Conservation (phyloP, 208 protist species). For the Lotmaria passim region DNA sequence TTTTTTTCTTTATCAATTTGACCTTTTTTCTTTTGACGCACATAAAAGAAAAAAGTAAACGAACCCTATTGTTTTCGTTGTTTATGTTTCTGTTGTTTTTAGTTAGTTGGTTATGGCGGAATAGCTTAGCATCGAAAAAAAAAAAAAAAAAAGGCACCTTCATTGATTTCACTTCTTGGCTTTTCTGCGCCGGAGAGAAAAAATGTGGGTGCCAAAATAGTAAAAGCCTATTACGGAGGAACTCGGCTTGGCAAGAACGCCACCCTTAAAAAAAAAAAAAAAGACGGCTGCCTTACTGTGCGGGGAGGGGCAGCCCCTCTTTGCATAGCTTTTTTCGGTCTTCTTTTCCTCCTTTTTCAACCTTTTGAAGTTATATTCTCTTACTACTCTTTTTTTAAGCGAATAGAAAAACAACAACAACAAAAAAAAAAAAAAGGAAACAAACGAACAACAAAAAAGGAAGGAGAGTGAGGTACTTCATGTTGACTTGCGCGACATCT, state of each 20-base stretch:
- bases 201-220: too few species aligned
- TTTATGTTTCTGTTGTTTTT: conserved; percentile 9
- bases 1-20: neutral
- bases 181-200: too few species aligned
- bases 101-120: neutral
- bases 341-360: conserved; percentile 11
- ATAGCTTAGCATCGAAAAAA: neutral
- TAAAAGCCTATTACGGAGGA: too few species aligned
- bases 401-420: conserved; percentile 7
- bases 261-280: too few species aligned
- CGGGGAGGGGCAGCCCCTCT: too few species aligned
- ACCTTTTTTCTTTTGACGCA: conserved; percentile 14
- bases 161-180: too few species aligned
- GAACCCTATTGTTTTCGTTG: conserved; percentile 2
- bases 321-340: neutral
- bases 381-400: conserved; percentile 12
- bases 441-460: conserved; percentile 9
- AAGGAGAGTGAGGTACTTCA: too few species aligned
- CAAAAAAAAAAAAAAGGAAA: conserved; percentile 20
- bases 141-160: conserved; percentile 3
- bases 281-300: neutral
- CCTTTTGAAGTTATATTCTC: neutral
- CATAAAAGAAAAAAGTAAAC: too few species aligned
- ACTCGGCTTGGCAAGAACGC: too few species aligned
- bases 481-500: too few species aligned